Conservation (phyloP, 192 early-diverging fungal species). For the Rhizophagus prolifer region DNA sequence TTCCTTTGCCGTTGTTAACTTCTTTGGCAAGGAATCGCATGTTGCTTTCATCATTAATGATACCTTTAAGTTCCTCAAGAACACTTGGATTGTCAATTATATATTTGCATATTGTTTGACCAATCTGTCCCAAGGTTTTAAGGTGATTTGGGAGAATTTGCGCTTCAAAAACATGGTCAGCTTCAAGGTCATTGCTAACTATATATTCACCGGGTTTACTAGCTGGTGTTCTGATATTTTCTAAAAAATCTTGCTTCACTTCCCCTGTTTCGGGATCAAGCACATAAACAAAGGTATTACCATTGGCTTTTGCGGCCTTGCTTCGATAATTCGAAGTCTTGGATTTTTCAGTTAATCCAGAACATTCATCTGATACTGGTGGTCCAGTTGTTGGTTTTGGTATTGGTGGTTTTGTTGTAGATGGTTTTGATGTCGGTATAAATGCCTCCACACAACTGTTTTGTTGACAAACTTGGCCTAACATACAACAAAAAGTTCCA, state of each 20-base stretch:
- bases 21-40: background rate
- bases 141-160: slow-evolving; percentile 7
- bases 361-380: background rate
- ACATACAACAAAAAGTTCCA: background rate
- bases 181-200: background rate
- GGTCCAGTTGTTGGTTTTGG: background rate
- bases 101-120: background rate
- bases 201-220: too few relatives aligned
- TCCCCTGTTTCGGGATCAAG: background rate
- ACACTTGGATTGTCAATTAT: background rate
- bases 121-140: background rate
- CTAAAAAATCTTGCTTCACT: background rate
- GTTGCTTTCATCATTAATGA: background rate
- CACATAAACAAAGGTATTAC: background rate
- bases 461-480: background rate
- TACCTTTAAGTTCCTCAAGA: background rate
- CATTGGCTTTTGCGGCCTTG: background rate
- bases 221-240: background rate
- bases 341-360: too few relatives aligned
- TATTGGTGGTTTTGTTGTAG: too few relatives aligned
- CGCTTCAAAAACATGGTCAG: slow-evolving; percentile 20
- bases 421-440: background rate
- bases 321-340: background rate
- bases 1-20: background rate
- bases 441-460: too few relatives aligned